Conservation (phyloP, 805 yeast species). For the Candida wancherniae region DNA sequence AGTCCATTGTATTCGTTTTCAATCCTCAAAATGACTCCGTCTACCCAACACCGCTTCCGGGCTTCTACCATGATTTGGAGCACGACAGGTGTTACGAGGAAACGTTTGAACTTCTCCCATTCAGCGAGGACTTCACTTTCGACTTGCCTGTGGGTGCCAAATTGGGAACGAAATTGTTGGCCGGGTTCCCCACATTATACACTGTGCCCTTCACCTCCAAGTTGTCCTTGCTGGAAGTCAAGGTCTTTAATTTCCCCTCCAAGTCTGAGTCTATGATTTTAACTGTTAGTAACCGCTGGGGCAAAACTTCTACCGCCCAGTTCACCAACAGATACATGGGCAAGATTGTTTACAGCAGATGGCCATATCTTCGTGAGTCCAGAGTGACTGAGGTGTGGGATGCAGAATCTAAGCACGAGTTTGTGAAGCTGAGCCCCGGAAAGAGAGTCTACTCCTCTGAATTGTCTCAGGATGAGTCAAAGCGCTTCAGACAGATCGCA, state of each 20-base stretch:
- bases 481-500: slow-evolving; percentile 41
- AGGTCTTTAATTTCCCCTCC: slow-evolving; percentile 81
- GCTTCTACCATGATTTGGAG: slow-evolving; percentile 71
- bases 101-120: slow-evolving; percentile 47
- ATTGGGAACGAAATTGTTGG: slow-evolving; percentile 64
- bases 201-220: slow-evolving; percentile 59
- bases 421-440: slow-evolving; percentile 24
- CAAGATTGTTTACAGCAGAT: slow-evolving; percentile 65
- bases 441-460: slow-evolving; percentile 31
- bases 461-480: slow-evolving; percentile 37
- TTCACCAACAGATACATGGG: slow-evolving; percentile 61
- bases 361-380: slow-evolving; percentile 90
- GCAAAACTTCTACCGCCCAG: slow-evolving; percentile 54
- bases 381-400: slow-evolving; percentile 62
- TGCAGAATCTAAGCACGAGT: slow-evolving; percentile 45
- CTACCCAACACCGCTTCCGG: slow-evolving; percentile 73
- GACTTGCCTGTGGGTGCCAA: slow-evolving; percentile 66
- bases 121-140: slow-evolving; percentile 39
- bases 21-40: slow-evolving; percentile 70
- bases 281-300: slow-evolving; percentile 50
- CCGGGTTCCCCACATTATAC: slow-evolving; percentile 85
- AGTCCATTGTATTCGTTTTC: slow-evolving; percentile 59
- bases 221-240: slow-evolving; percentile 57
- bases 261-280: slow-evolving; percentile 77
- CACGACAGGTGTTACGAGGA: slow-evolving; percentile 74